phyloP scores from a whole-genome alignment of 225 moss, liverwort and hornwort species.

The Marchantia polymorpha region DNA sequence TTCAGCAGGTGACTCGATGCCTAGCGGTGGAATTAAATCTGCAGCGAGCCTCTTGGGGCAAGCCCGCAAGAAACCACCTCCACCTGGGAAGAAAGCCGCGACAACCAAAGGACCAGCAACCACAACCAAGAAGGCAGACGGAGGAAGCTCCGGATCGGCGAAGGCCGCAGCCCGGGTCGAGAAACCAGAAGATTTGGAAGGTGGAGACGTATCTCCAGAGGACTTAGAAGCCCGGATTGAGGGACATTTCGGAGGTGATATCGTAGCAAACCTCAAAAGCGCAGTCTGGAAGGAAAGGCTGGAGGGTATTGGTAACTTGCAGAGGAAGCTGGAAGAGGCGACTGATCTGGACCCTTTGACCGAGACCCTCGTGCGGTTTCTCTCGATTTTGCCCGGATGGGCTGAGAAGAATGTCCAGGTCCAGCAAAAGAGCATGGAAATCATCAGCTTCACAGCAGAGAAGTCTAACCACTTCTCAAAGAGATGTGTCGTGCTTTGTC shows the following conservation, averaged over 20 bases:
- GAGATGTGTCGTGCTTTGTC: slow-evolving; percentile 80
- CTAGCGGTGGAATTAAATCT: slow-evolving; percentile 50
- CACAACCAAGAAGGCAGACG: slow-evolving; percentile 61
- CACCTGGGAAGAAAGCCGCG: slow-evolving; percentile 34
- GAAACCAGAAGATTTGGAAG: slow-evolving; percentile 63
- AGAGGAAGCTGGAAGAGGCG: slow-evolving; percentile 36
- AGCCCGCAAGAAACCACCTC: slow-evolving; percentile 50
- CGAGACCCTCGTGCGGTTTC: slow-evolving; percentile 73
- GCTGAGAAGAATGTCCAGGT: slow-evolving; percentile 98
- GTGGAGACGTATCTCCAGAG: slow-evolving; percentile 77
- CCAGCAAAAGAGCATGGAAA: slow-evolving; percentile 87
- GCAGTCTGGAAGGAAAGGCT: slow-evolving; percentile 91
- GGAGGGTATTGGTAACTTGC: slow-evolving; percentile 54
- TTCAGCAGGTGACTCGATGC: not conserved
- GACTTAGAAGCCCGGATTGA: slow-evolving; percentile 70
- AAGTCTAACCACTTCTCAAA: slow-evolving; percentile 70
- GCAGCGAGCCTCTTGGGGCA: slow-evolving; percentile 81
- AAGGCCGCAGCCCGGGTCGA: slow-evolving; percentile 37
- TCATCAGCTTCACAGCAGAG: slow-evolving; percentile 61
- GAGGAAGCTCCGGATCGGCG: slow-evolving; percentile 31
- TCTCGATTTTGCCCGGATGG: slow-evolving; percentile 89
- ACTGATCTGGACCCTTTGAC: slow-evolving; percentile 34
- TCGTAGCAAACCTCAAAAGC: slow-evolving; percentile 72
- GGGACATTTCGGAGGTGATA: slow-evolving; percentile 60
- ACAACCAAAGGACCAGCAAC: slow-evolving; percentile 37